Evolutionary conservation across 176 grass and related monocot genomes (phyloP).

Genomic region (Bromus sterilis): DNA sequence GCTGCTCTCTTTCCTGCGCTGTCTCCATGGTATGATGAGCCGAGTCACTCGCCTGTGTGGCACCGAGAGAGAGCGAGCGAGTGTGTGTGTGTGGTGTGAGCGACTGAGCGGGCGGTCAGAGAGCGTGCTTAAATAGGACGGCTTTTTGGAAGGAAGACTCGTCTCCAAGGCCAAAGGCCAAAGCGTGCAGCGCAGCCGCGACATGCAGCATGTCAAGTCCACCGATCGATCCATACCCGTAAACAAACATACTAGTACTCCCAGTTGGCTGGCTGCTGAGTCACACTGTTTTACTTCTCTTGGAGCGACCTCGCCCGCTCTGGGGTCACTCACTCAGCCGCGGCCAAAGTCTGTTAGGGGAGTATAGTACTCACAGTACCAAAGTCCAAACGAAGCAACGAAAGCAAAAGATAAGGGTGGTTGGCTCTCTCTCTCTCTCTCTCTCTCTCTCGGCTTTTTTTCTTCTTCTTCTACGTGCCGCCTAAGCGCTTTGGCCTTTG

Average conservation of each 20-base stretch:
- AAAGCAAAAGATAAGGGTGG: slow-evolving; percentile 63
- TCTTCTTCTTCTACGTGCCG: slow-evolving; percentile 31
- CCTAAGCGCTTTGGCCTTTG: neutral
- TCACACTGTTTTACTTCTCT: neutral
- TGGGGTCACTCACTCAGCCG: neutral
- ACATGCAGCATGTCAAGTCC: slow-evolving; percentile 18
- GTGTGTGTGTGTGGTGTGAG: neutral
- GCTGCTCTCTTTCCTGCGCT: slow-evolving; percentile 39
- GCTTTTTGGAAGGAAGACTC: too few relatives aligned
- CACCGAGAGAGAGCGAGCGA: neutral
- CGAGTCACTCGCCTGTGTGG: neutral
- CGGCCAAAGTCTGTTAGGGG: slow-evolving; percentile 36
- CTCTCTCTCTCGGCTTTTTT: slow-evolving; percentile 18
- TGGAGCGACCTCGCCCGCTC: slow-evolving; percentile 12
- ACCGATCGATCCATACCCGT: too few relatives aligned
- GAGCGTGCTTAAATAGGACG: slow-evolving; percentile 67
- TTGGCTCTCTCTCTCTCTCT: neutral
- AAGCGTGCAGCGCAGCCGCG: slow-evolving; percentile 1
- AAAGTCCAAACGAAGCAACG: slow-evolving; percentile 71
- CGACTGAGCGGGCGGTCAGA: neutral
- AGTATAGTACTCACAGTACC: neutral
- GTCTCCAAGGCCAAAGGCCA: neutral
- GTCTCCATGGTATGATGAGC: slow-evolving; percentile 16
- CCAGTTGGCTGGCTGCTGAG: neutral
- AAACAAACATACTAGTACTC: too few relatives aligned